A percentile compares a stretch with the other conserved stretches of the same genome.
Evolutionary conservation across 1,284 basidiomycete genomes (phyloP).

Genomic region (Erythrobasidium hasegawianum): DNA sequence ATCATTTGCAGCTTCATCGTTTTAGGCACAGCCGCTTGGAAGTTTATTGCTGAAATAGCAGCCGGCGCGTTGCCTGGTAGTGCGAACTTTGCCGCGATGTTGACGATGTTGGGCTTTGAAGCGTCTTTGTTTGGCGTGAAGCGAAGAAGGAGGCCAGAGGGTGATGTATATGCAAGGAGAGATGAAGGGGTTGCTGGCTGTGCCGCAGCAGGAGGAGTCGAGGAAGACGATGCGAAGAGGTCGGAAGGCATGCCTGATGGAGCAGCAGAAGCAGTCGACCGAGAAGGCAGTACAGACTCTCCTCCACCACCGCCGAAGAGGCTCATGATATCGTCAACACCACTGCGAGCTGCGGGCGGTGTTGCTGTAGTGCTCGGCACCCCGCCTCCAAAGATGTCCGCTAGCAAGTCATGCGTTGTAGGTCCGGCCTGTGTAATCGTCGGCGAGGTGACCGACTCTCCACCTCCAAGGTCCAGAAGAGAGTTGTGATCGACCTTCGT

Average conservation of each 20-base stretch:
- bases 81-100: conserved; percentile 85
- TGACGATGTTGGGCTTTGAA: conserved; percentile 75
- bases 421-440: conserved; percentile 51
- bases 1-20: conserved; percentile 98
- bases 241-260: conserved; percentile 41
- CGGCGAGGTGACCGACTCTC: conserved; percentile 56
- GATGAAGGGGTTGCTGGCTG: conserved; percentile 40
- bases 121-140: conserved; percentile 79
- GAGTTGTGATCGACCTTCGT: conserved; percentile 69
- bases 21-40: conserved; percentile 99
- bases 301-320: conserved; percentile 65
- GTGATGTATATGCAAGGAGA: conserved; percentile 50
- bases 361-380: conserved; percentile 47
- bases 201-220: conserved; percentile 46
- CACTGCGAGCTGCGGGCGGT: conserved; percentile 51
- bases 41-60: conserved; percentile 65
- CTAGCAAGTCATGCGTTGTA: conserved; percentile 82
- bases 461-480: conserved; percentile 67
- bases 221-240: conserved; percentile 44
- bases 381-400: conserved; percentile 78
- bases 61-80: conserved; percentile 55
- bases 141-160: conserved; percentile 73
- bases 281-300: conserved; percentile 28
- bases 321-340: conserved; percentile 83
- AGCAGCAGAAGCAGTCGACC: conserved; percentile 19